phyloP scores from a whole-genome alignment of 2,329 filamentous ascomycete species.

The Penicillium crustosum region DNA sequence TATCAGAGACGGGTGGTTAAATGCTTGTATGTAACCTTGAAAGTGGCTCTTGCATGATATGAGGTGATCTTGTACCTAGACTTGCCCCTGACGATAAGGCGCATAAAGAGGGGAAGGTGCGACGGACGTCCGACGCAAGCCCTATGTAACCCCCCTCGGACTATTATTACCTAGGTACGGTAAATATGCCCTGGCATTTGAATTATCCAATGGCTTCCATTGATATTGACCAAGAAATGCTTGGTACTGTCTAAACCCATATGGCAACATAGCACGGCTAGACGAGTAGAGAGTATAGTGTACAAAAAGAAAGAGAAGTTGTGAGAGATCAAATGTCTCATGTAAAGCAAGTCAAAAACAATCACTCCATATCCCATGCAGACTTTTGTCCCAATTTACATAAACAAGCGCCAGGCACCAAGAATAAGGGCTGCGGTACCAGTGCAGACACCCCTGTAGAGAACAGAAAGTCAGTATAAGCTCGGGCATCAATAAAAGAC shows the following conservation, averaged over 20 bases:
- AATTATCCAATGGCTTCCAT: background rate
- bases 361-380: slow-evolving; percentile 25
- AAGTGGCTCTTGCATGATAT: background rate
- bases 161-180: background rate
- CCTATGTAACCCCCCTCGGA: background rate
- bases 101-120: slow-evolving; percentile 1
- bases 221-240: background rate
- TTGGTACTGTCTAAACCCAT: slow-evolving; percentile 1
- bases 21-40: background rate
- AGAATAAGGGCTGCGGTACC: slow-evolving; percentile 66
- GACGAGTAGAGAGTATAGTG: slow-evolving; percentile 11
- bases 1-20: background rate
- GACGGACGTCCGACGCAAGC: background rate
- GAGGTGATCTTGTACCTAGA: background rate
- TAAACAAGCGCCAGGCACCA: slow-evolving; percentile 66
- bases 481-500: background rate
- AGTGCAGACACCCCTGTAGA: slow-evolving; percentile 60
- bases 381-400: slow-evolving; percentile 44
- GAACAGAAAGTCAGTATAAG: slow-evolving; percentile 29
- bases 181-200: background rate
- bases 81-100: background rate
- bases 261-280: background rate
- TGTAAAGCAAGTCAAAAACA: slow-evolving; percentile 9
- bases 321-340: slow-evolving; percentile 4
- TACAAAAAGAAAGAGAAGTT: slow-evolving; percentile 16